Percentiles rank a stretch among this genome's conserved stretches.
Conservation (phyloP, 768 basidiomycete genomes). For the Mycena sanguinolenta region DNA sequence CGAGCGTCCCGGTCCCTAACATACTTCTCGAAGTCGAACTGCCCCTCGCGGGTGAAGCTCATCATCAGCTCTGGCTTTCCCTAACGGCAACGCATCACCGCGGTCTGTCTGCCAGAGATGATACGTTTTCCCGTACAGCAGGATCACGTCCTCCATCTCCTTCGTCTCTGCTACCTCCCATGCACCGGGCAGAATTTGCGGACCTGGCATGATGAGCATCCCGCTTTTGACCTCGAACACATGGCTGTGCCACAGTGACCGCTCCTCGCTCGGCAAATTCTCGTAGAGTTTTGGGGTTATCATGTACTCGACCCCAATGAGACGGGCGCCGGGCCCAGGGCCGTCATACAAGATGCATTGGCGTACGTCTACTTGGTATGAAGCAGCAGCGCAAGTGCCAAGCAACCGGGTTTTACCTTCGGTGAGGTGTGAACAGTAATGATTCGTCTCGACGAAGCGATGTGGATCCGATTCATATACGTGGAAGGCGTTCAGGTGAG, state of each 20-base stretch:
- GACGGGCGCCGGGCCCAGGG: slow-evolving; percentile 55
- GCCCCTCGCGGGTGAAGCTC: slow-evolving; percentile 35
- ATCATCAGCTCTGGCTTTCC: slow-evolving; percentile 35
- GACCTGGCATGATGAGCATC: slow-evolving; percentile 37
- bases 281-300: slow-evolving; percentile 59
- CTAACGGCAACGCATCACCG: slow-evolving; percentile 32
- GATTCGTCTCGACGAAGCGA: slow-evolving; percentile 45
- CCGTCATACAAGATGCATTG: slow-evolving; percentile 62
- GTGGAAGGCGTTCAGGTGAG: slow-evolving; percentile 36
- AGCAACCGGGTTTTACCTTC: slow-evolving; percentile 41
- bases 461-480: slow-evolving; percentile 30
- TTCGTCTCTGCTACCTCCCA: slow-evolving; percentile 38
- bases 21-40: slow-evolving; percentile 32
- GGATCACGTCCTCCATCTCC: slow-evolving; percentile 35
- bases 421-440: slow-evolving; percentile 51
- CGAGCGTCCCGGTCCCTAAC: slow-evolving; percentile 22
- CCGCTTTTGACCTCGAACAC: slow-evolving; percentile 56
- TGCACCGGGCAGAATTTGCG: slow-evolving; percentile 6
- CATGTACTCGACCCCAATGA: slow-evolving; percentile 70
- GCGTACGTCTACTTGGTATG: slow-evolving; percentile 21
- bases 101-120: slow-evolving; percentile 38
- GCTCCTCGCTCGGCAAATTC: slow-evolving; percentile 58
- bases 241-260: slow-evolving; percentile 68
- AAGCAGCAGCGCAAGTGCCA: not conserved
- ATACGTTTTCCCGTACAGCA: slow-evolving; percentile 35